Conservation (phyloP, 768 basidiomycete species). For the Austroboletus eburneus region DNA sequence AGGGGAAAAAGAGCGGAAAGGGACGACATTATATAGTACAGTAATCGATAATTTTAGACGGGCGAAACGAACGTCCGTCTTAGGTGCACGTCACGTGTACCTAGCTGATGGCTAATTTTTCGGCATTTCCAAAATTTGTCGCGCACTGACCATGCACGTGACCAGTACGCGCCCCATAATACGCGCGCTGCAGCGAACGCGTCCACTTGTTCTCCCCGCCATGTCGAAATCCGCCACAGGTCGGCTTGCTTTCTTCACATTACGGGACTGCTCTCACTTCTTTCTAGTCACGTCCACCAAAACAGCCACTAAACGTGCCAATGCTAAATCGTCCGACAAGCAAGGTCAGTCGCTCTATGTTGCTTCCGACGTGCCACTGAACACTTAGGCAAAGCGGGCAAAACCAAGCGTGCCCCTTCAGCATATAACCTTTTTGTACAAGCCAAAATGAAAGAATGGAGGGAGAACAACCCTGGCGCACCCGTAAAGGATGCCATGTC, state of each 20-base stretch:
- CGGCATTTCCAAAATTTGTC: slow-evolving; percentile 6
- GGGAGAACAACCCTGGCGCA: slow-evolving; percentile 44
- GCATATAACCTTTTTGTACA: slow-evolving; percentile 59
- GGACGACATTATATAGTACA: slow-evolving; percentile 37
- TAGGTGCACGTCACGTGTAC: no score
- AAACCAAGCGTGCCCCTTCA: slow-evolving; percentile 53
- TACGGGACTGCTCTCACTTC: slow-evolving; percentile 2
- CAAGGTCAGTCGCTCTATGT: slow-evolving; percentile 26
- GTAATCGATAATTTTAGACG: background rate
- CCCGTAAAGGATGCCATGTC: slow-evolving; percentile 53
- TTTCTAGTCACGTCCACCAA: slow-evolving; percentile 51
- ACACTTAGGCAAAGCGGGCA: slow-evolving; percentile 37
- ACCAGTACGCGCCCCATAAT: slow-evolving; percentile 26
- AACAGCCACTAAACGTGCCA: slow-evolving; percentile 52
- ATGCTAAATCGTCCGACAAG: slow-evolving; percentile 39
- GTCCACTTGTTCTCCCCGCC: slow-evolving; percentile 13
- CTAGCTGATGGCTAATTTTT: slow-evolving; percentile 15
- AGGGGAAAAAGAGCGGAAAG: slow-evolving; percentile 45
- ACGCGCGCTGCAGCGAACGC: slow-evolving; percentile 3
- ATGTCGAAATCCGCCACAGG: slow-evolving; percentile 55
- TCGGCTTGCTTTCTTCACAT: slow-evolving; percentile 17
- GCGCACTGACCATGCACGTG: slow-evolving; percentile 30
- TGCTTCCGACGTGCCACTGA: background rate
- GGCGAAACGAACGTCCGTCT: no score
- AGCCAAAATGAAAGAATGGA: slow-evolving; percentile 55